Evolutionary conservation across 805 yeast genomes (phyloP).

Genomic region (Starmerella etchellsii): DNA sequence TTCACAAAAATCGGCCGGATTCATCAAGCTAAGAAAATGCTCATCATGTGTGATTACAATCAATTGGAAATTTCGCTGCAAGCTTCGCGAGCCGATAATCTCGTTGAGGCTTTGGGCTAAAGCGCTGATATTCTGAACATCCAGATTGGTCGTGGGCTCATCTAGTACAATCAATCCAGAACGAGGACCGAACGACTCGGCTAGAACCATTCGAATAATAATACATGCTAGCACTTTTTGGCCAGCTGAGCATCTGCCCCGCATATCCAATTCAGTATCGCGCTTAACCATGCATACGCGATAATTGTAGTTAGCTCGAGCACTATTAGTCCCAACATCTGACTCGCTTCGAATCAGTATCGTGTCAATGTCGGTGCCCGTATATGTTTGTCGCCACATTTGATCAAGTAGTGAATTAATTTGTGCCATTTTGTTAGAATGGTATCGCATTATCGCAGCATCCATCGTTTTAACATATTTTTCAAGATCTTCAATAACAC

Average conservation of each 20-base stretch:
- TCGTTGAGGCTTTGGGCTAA: constrained; percentile 66
- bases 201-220: constrained; percentile 76
- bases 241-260: constrained; percentile 97
- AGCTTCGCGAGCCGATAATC: constrained; percentile 60
- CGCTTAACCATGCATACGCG: constrained; percentile 91
- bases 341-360: constrained; percentile 75
- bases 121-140: constrained; percentile 75
- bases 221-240: constrained; percentile 91
- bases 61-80: constrained; percentile 80
- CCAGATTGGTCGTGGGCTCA: constrained; percentile 95
- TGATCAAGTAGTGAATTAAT: constrained; percentile 80
- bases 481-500: constrained; percentile 68
- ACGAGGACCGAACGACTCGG: constrained; percentile 88
- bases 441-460: constrained; percentile 85
- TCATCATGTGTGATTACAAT: constrained; percentile 97
- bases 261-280: constrained; percentile 87
- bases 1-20: constrained; percentile 74
- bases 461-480: constrained; percentile 79
- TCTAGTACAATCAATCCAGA: constrained; percentile 95
- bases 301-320: constrained; percentile 62
- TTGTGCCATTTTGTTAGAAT: constrained; percentile 81
- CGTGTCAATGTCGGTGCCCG: constrained; percentile 90
- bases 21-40: constrained; percentile 70
- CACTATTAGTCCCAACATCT: constrained; percentile 30
- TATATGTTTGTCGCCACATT: constrained; percentile 85